Conservation (phyloP, 768 basidiomycete genomes). For the Lactarius akahatsu region DNA sequence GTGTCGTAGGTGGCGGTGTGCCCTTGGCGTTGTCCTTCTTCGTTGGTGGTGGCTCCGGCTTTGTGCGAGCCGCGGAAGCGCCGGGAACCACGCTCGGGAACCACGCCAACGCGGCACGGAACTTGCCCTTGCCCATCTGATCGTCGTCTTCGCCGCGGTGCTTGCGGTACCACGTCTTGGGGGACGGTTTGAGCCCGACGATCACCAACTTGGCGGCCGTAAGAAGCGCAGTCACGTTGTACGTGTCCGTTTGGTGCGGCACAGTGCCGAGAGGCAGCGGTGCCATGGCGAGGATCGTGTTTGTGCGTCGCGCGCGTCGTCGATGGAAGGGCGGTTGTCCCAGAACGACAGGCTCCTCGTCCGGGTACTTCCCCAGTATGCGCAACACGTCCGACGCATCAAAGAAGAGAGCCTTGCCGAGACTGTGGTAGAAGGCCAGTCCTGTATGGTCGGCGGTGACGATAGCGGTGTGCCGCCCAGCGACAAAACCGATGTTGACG, state of each 20-base stretch:
- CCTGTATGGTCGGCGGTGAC: conserved; percentile 89
- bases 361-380: conserved; percentile 88
- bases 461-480: conserved; percentile 88
- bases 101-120: conserved; percentile 76
- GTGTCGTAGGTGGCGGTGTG: conserved; percentile 41
- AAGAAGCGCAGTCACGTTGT: conserved; percentile 79
- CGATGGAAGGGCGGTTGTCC: conserved; percentile 40
- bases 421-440: conserved; percentile 90
- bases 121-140: conserved; percentile 42
- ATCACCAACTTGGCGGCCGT: conserved; percentile 91
- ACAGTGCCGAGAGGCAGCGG: conserved; percentile 79
- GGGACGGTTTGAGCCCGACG: conserved; percentile 87
- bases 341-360: conserved; percentile 38
- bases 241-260: conserved; percentile 72
- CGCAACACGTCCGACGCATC: conserved; percentile 93
- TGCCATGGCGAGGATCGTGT: conserved; percentile 73
- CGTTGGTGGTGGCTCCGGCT: conserved; percentile 15
- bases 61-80: conserved; percentile 21
- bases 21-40: conserved; percentile 32
- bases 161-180: conserved; percentile 88
- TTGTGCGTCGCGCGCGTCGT: conserved; percentile 48
- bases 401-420: conserved; percentile 92
- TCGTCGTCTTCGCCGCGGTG: conserved; percentile 54
- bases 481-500: conserved; percentile 80
- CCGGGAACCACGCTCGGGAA: conserved; percentile 58